These are phyloP conservation scores for Cladosporium sp. DNA, from an alignment of 2,329 filamentous ascomycete genomes.

Conservation along the genomic window DNA sequence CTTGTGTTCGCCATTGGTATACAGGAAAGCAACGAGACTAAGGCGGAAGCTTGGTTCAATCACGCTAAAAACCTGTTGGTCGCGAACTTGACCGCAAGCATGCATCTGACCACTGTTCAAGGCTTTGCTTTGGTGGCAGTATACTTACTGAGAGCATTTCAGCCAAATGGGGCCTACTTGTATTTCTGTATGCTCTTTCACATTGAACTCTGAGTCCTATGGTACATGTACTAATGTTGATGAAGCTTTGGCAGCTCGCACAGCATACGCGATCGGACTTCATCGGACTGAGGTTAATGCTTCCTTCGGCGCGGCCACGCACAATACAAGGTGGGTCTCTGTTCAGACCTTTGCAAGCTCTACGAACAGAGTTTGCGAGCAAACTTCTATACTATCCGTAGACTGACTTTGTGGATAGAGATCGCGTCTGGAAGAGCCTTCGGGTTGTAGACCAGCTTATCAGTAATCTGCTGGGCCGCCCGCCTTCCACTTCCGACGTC, in stretches of 20 bases:
- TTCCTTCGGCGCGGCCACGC: slow-evolving; percentile 47
- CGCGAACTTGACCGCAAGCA: slow-evolving; percentile 49
- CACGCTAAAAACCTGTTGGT: slow-evolving; percentile 48
- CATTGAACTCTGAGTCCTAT: background rate
- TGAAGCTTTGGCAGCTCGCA: slow-evolving; percentile 47
- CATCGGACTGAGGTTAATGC: slow-evolving; percentile 55
- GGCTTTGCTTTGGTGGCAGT: slow-evolving; percentile 54
- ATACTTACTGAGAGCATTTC: slow-evolving; percentile 53
- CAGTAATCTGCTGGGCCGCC: slow-evolving; percentile 53
- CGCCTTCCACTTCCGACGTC: slow-evolving; percentile 54
- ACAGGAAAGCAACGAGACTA: slow-evolving; percentile 43
- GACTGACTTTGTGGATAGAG: slow-evolving; percentile 29
- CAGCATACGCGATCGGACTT: slow-evolving; percentile 54
- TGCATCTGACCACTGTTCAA: slow-evolving; percentile 53
- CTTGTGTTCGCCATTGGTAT: slow-evolving; percentile 53
- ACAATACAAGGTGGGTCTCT: slow-evolving; percentile 21
- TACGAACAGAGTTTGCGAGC: background rate
- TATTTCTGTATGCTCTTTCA: slow-evolving; percentile 43
- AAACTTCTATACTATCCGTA: background rate
- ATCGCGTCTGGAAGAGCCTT: slow-evolving; percentile 56
- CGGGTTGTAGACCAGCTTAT: slow-evolving; percentile 54
- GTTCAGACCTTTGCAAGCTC: background rate
- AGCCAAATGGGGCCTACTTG: slow-evolving; percentile 55
- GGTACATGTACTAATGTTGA: background rate
- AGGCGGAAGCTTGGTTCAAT: slow-evolving; percentile 50